Base-by-base conservation (phyloP, 2,329 filamentous ascomycete species). In the Blumeria graminis region DNA sequence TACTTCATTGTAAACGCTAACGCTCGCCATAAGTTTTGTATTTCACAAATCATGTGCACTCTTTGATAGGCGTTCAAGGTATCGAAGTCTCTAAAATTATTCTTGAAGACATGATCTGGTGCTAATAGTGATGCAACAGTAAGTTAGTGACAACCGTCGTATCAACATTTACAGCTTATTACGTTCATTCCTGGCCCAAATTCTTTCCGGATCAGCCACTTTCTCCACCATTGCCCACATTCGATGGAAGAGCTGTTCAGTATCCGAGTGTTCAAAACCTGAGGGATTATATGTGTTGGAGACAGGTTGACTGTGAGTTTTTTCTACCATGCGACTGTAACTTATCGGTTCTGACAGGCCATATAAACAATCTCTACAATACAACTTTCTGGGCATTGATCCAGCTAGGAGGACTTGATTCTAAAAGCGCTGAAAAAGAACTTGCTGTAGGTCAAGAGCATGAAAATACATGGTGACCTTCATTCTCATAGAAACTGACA, bases 321-420 rank as follows among this genome's bases (percentile, higher is more conserved):
- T 32, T 7, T n/a, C 2, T 34, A 64, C 38, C 22, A 36, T 14
- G 32, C 41, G 11, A 10, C 58, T 32, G 16, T 22, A 54, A 33
- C 11, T 13, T 16, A 41, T 16, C 8, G 16, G 35, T 52, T 16
- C 52, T 34, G 11, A n/a, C 9, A 90, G 86, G 86, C 61, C 92
- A 98, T 67, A 94, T 98, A 63, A 98, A 98, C 69, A 98, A 98
- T 65, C 76, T 98, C 4, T 98, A 95, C 69, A 98, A 98, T 67
- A 98, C 92, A 0, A 86, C 87, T 0, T 96, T 96, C 68, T 98
- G 92, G 92, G 74, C 82, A 0, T 72, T 98, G 63, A 83, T 96
- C 22, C 79, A 86, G 60, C 72, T 79, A 52, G 89, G 86, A 1
- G 84, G 82, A 0, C 76, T 92, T 71, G 81, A 77, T 55, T 77